Base-by-base conservation (phyloP, 257 asterid genomes). In the Lavandula angustifolia region DNA sequence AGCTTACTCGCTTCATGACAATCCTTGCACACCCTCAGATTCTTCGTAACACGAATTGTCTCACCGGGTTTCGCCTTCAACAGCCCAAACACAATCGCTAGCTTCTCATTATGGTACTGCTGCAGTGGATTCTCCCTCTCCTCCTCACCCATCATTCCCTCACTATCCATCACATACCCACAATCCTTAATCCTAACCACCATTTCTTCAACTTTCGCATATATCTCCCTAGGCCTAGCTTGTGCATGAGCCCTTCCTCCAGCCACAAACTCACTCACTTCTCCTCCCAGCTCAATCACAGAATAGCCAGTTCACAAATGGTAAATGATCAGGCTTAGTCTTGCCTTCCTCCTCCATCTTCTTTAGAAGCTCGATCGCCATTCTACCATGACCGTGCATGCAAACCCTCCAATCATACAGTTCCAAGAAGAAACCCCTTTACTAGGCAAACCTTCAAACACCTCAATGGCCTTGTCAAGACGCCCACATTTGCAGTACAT, bases 401-500 rank as follows among this genome's bases (percentile, higher is more conserved):
- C 96, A 7, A 86, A 79, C 34, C 98, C 96, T 68, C 98, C 95
- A 62, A 91, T 86, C 94, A 91, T 84, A 74, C 90, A 84, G 49
- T 91, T 91, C 98, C 96, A 91, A 4, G 96, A 86, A 0, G 98
- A 88, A 66, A 84, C 78, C 6, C 92, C 87, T 70, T 79, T 88
- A 18, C 64, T 38, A 3, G 75, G 33, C 67, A 84, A 70, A 29
- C 62, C 79, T 27, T 78, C 47, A 60, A 91, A 91, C 14, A 84
- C 84, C 78, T 75, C 79, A 27, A 72, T 32, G 1, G 95, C 98
- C 80, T 80, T 84, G 3, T 86, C 95, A 3, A 88, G 51, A 10
- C 88, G 68, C 29, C 98, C 98, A 50, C 98, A 88, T 82, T 88
- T 91, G 76, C 96, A 86, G 17, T 80, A 86, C 96, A 86, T 86